These are phyloP conservation scores for Aspergillus pseudotamarii DNA, from an alignment of 2,329 filamentous ascomycete species.

Conservation along the genomic window DNA sequence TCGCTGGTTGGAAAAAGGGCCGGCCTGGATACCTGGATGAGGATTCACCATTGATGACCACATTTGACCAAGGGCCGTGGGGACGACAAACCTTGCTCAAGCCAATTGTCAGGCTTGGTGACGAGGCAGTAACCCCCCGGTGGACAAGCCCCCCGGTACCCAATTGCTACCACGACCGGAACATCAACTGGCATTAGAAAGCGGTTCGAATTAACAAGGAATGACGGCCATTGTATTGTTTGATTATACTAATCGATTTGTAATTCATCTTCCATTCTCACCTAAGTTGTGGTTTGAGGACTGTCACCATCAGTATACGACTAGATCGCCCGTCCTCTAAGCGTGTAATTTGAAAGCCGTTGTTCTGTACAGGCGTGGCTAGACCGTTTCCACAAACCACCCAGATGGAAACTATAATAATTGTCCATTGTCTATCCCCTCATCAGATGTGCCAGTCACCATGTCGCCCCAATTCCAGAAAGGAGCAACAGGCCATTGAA, in stretches of 20 bases:
- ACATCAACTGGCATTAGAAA: conserved; percentile 11
- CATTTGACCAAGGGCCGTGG: conserved; percentile 13
- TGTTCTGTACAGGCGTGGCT: not conserved
- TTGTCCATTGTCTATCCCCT: not conserved
- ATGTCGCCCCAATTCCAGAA: conserved; percentile 20
- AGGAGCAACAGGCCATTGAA: conserved; percentile 12
- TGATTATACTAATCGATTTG: not conserved
- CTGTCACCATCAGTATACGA: not conserved
- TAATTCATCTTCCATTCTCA: not conserved
- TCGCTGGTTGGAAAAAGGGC: conserved; percentile 27
- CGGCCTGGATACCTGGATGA: conserved; percentile 12
- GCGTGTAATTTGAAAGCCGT: not conserved
- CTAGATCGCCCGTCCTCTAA: not conserved
- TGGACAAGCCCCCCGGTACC: conserved; percentile 17
- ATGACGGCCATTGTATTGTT: not conserved
- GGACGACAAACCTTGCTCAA: conserved; percentile 14
- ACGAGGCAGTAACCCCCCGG: conserved; percentile 12
- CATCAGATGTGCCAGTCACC: not conserved
- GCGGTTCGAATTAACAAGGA: not conserved
- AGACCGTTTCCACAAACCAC: too few relatives aligned
- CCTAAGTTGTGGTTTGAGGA: not conserved
- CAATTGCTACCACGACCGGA: conserved; percentile 17
- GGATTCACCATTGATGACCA: conserved; percentile 12
- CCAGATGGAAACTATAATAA: not conserved
- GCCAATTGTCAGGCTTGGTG: conserved; percentile 14